Base-by-base conservation (phyloP, 1,139 yeast genomes). In the Fermentozyma sake region DNA sequence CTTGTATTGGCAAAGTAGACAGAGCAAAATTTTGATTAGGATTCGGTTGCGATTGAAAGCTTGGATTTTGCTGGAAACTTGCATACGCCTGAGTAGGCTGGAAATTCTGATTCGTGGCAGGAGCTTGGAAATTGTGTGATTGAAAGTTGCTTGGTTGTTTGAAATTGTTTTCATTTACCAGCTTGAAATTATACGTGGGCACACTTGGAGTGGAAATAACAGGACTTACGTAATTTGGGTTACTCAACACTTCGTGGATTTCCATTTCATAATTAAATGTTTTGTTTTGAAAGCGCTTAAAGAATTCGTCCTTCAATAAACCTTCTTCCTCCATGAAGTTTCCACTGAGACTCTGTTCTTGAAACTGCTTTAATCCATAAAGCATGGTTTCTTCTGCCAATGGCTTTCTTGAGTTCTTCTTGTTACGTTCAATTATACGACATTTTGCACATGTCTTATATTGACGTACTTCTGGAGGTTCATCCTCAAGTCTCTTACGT, bases 371-470 rank as follows among this genome's bases (percentile, higher is more conserved):
- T 55, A 66, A 56, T 2, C 72, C 72, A 39, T 66, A 66, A 18
- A 63, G 52, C 68, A 66, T 66, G 25, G 72, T 65, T 35, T 66
- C 72, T 39, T 66, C 72, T 4, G 72, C 72, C 46, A 66, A 54
- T 7, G 68, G 71, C 37, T 63, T 63, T 26, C 71, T 52, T 54
- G 55, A 61, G 44, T 63, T 62, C 51, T 65, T 64, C 47, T 68
- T 66, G 43, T 63, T 66, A 30, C 72, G 48, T 43, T 73, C 79
- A 29, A 72, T 69, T 45, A 72, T 69, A 37, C 79, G 64, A 50
- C 79, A 73, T 37, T 73, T 71, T 47, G 75, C 76, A 53, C 79
- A 73, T 2, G 79, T 73, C 41, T 72, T 72, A 48, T 71, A 73
- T 41, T 71, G 76, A 39, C 69, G 58, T 24, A 72, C 77, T 38